Conservation (phyloP, 2,329 filamentous ascomycete species). For the Myriosclerotinia scirpicola region DNA sequence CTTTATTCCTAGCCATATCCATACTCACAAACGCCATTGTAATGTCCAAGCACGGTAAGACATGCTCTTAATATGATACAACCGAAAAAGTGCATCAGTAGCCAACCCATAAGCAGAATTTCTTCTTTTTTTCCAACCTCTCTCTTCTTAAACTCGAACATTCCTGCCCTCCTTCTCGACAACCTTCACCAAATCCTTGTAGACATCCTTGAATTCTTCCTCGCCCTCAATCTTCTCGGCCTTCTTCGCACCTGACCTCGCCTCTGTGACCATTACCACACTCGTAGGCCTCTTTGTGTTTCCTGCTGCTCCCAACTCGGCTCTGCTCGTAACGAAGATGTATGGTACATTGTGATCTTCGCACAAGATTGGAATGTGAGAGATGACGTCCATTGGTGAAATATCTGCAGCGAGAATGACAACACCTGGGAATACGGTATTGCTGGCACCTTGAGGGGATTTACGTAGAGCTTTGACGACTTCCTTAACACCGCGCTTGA, state of each 20-base stretch:
- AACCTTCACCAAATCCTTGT: conserved; percentile 64
- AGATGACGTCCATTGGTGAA: conserved; percentile 97
- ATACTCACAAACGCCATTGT: conserved; percentile 25
- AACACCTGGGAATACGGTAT: conserved; percentile 65
- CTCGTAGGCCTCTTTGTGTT: conserved; percentile 95
- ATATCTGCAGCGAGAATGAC: conserved; percentile 96
- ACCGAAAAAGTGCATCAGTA: conserved; percentile 21
- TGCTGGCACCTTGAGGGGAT: conserved; percentile 68
- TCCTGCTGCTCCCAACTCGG: conserved; percentile 89
- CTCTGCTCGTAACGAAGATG: conserved; percentile 88
- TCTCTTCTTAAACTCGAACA: conserved; percentile 37
- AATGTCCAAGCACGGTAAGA: conserved; percentile 23
- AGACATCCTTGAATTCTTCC: conserved; percentile 63
- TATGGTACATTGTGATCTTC: conserved; percentile 98
- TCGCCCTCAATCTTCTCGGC: conserved; percentile 48
- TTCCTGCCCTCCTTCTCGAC: conserved; percentile 64
- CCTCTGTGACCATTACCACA: conserved; percentile 83
- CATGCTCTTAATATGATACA: conserved; percentile 28
- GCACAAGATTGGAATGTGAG: conserved; percentile 94
- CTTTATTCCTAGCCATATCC: conserved; percentile 23
- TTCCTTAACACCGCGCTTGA: conserved; percentile 98
- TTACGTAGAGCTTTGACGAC: conserved; percentile 98
- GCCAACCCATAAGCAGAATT: conserved; percentile 18
- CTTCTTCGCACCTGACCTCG: conserved; percentile 45
- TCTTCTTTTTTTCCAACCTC: neutral